Percentiles rank a stretch among this genome's conserved stretches.
These are phyloP conservation scores for Herpetospermum pedunculosum DNA, from an alignment of 306 rosid genomes.

Conservation along the genomic window DNA sequence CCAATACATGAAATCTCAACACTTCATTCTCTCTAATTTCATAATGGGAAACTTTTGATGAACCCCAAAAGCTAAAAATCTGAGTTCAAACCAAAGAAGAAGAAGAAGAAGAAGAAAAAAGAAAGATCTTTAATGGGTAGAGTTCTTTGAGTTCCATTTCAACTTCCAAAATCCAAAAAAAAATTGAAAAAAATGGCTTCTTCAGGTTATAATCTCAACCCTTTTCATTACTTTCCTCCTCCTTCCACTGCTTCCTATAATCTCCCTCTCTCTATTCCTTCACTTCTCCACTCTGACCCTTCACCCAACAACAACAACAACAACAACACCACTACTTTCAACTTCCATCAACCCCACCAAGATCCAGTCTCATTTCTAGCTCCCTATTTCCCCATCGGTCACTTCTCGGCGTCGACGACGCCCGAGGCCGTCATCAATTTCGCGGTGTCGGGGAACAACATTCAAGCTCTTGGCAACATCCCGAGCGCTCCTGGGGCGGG, in stretches of 20 bases:
- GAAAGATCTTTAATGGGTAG: slow-evolving; percentile 5
- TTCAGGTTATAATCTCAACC: slow-evolving; percentile 15
- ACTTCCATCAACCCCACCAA: slow-evolving; percentile 4
- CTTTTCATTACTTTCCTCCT: slow-evolving; percentile 35
- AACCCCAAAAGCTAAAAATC: background rate
- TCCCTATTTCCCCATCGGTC: background rate
- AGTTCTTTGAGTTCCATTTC: slow-evolving; percentile 12
- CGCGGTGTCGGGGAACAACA: background rate
- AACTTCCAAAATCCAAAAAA: background rate
- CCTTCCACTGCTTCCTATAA: slow-evolving; percentile 22
- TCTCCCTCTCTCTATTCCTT: slow-evolving; percentile 1
- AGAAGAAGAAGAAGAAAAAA: background rate
- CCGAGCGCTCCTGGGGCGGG: background rate
- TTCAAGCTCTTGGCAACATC: background rate
- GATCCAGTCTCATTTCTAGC: slow-evolving; percentile 18
- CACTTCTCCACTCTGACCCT: background rate
- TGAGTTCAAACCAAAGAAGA: background rate
- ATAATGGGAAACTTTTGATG: background rate
- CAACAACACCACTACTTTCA: background rate
- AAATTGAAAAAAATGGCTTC: slow-evolving; percentile 33
- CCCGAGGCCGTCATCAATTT: slow-evolving; percentile 7
- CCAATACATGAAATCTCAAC: background rate
- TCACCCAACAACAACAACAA: background rate
- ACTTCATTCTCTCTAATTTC: background rate
- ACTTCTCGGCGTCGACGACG: background rate